Percentiles rank a stretch among this genome's conserved stretches.
These are phyloP conservation scores for Leishmania major DNA, from an alignment of 208 protist genomes.

Conservation along the genomic window DNA sequence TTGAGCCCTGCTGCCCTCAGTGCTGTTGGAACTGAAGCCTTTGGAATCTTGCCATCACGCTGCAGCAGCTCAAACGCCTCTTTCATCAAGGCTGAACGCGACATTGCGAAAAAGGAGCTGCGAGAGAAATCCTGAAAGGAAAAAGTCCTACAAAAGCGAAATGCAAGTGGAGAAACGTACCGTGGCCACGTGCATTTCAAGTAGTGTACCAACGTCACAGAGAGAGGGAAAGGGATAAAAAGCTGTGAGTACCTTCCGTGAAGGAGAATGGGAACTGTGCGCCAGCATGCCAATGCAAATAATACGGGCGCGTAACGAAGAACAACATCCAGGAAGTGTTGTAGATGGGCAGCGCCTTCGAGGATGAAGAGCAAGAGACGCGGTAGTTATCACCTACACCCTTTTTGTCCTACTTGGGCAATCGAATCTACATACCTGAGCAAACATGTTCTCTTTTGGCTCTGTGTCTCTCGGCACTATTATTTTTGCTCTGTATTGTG, in stretches of 20 bases:
- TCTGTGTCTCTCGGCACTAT: not conserved
- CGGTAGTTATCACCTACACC: not conserved
- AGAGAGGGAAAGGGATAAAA: not conserved
- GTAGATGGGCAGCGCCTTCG: not conserved
- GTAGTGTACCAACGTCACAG: not conserved
- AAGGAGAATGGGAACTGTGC: not conserved
- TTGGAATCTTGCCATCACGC: constrained; percentile 89
- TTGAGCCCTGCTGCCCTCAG: constrained; percentile 89
- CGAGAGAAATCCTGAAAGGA: not conserved
- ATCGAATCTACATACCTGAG: not conserved
- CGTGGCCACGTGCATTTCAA: not conserved
- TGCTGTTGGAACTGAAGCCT: constrained; percentile 83
- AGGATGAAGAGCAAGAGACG: not conserved
- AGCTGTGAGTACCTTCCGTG: not conserved
- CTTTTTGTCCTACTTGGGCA: not conserved
- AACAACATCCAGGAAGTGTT: not conserved
- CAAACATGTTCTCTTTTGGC: not conserved
- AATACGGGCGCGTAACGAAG: not conserved
- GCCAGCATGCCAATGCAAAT: not conserved
- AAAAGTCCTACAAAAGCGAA: not conserved
- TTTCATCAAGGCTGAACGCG: constrained; percentile 74
- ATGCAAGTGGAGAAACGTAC: not conserved
- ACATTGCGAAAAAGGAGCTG: constrained; percentile 38
- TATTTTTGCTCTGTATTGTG: not conserved
- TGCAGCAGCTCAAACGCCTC: constrained; percentile 92